Base-by-base conservation (phyloP, 2,329 filamentous ascomycete genomes). In the Penicillium olsonii region DNA sequence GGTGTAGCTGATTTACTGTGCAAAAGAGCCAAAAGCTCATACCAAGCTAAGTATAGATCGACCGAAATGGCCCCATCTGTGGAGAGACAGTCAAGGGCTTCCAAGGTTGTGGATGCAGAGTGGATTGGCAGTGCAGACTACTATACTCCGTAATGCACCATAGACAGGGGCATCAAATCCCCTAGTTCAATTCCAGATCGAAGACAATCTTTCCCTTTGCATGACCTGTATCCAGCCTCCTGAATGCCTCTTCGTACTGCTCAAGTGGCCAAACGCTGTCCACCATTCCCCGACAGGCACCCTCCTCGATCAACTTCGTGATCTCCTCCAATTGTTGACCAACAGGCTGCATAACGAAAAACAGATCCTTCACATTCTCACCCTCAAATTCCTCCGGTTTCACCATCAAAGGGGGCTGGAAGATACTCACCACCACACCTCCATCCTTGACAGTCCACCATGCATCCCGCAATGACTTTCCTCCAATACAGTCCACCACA, bases 401-500 rank as follows among this genome's bases (percentile, higher is more conserved):
- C 50, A 46, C 54, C 42, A 60, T 52, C 44, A 64, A 60, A 1
- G 72, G 68, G 0, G 71, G 68, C 48, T 72, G 67, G 14, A 63
- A 67, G 45, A 77, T 74, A 57, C 71, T 74, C 19, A 76, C 55
- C 17, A 77, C 37, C 18, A 55, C 60, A 0, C 74, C 73, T 2
- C 56, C 59, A 22, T 69, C 64, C 48, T 68, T 72, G 2, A 72
- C 66, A 42, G 58, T 60, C 54, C 66, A 73, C 76, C 75, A 78
- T 1, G 71, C 68, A 57, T 75, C 72, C n/a, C 60, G 60, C 8
- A 77, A 57, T 3, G 70, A 66, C 47, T 64, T 62, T 10, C 73
- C 66, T 7, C 77, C 77, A 31, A 75, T 64, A 41, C 68, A 73
- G 59, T 78, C 76, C 45, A 78, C 50, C 11, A 77, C 69, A 5